A percentile compares a stretch with the other conserved stretches of the same genome.
Evolutionary conservation across 306 rosid species (phyloP).

Genomic region (Nissolia schottii): DNA sequence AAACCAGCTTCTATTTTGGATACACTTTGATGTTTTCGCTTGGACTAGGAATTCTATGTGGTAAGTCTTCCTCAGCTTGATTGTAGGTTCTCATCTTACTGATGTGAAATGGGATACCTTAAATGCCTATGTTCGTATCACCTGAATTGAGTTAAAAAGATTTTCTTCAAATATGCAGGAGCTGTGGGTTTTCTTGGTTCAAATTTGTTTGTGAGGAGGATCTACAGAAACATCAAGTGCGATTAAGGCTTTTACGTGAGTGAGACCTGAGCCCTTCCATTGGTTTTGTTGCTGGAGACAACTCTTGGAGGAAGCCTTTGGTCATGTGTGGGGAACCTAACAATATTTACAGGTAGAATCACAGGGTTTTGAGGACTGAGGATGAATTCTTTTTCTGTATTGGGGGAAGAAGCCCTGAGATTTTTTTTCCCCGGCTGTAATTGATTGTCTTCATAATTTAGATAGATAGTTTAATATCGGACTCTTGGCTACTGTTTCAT

Average conservation of each 20-base stretch:
- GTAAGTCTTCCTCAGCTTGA: conserved; percentile 45
- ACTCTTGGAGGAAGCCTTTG: conserved; percentile 45
- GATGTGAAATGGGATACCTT: neutral
- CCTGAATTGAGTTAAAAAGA: neutral
- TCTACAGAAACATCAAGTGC: conserved; percentile 96
- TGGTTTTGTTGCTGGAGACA: conserved; percentile 28
- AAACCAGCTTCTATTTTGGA: conserved; percentile 98
- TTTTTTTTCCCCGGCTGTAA: conserved; percentile 73
- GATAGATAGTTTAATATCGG: conserved; percentile 47
- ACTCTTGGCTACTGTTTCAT: conserved; percentile 41
- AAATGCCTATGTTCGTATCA: neutral
- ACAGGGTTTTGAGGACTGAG: conserved; percentile 51
- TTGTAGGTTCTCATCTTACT: conserved; percentile 1
- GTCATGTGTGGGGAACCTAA: conserved; percentile 40
- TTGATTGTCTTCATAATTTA: conserved; percentile 63
- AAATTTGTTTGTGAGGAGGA: conserved; percentile 92
- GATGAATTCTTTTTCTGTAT: conserved; percentile 60
- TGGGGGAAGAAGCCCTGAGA: conserved; percentile 74
- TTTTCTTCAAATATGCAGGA: conserved; percentile 46
- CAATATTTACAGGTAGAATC: conserved; percentile 47
- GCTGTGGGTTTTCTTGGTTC: conserved; percentile 98
- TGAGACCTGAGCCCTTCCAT: conserved; percentile 43
- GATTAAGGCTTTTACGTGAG: conserved; percentile 48
- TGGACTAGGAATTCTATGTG: conserved; percentile 95
- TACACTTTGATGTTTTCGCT: conserved; percentile 98